These are phyloP conservation scores for Hypomyces perniciosus DNA, from an alignment of 2,329 filamentous ascomycete species.

Conservation along the genomic window DNA sequence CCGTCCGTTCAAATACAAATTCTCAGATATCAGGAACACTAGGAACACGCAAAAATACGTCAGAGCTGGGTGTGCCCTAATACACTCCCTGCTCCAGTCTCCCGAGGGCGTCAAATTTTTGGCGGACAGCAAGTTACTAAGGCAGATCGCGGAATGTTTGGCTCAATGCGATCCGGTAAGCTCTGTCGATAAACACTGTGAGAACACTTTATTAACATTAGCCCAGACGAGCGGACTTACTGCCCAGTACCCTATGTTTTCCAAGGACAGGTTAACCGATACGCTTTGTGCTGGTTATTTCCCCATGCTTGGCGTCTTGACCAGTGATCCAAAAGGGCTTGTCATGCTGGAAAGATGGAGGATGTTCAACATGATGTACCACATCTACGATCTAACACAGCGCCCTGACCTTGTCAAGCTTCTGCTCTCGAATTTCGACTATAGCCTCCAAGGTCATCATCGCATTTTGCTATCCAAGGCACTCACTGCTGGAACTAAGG, in stretches of 20 bases:
- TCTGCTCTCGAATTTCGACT: slow-evolving; percentile 87
- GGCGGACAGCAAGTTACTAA: slow-evolving; percentile 83
- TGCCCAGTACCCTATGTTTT: slow-evolving; percentile 84
- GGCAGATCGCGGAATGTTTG: slow-evolving; percentile 91
- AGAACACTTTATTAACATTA: neutral
- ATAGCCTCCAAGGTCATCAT: slow-evolving; percentile 79
- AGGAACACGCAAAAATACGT: slow-evolving; percentile 93
- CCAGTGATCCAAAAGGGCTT: slow-evolving; percentile 73
- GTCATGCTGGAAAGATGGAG: slow-evolving; percentile 92
- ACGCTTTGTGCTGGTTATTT: slow-evolving; percentile 93
- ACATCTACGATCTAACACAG: slow-evolving; percentile 87
- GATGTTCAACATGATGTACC: slow-evolving; percentile 99
- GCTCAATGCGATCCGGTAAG: slow-evolving; percentile 86
- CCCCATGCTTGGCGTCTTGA: slow-evolving; percentile 81
- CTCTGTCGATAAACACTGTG: slow-evolving; percentile 1
- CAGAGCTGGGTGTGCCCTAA: slow-evolving; percentile 77
- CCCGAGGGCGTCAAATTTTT: slow-evolving; percentile 79
- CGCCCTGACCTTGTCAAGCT: slow-evolving; percentile 87
- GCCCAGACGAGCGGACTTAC: slow-evolving; percentile 62
- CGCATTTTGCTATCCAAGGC: slow-evolving; percentile 90
- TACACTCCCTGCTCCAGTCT: slow-evolving; percentile 80
- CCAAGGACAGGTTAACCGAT: slow-evolving; percentile 73
- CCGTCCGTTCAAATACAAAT: slow-evolving; percentile 92
- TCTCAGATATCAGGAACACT: slow-evolving; percentile 83
- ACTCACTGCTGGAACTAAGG: slow-evolving; percentile 82